These are phyloP conservation scores for Colletotrichum spinosum DNA, from an alignment of 2,329 filamentous ascomycete species.

Conservation along the genomic window DNA sequence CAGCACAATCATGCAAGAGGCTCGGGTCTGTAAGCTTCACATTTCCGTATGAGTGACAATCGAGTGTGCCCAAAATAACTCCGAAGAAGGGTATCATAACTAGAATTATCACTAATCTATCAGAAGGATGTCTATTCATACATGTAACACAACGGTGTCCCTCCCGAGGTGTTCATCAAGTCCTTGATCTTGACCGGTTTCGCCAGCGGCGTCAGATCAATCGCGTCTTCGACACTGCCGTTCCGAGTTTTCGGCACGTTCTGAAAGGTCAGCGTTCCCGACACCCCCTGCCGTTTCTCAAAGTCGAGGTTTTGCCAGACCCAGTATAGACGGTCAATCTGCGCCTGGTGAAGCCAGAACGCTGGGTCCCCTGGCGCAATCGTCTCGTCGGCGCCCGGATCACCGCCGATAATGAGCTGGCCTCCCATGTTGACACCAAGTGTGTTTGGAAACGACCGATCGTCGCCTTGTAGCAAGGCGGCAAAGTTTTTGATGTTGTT, in stretches of 20 bases:
- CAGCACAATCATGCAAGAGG: too few species aligned
- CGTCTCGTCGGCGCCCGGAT: slow-evolving; percentile 58
- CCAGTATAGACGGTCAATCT: slow-evolving; percentile 60
- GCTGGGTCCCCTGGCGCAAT: slow-evolving; percentile 57
- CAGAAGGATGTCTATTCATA: slow-evolving; percentile 43
- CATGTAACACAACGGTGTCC: slow-evolving; percentile 57
- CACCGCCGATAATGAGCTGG: slow-evolving; percentile 57
- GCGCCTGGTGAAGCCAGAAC: slow-evolving; percentile 59
- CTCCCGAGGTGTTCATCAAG: slow-evolving; percentile 55
- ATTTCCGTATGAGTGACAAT: too few species aligned
- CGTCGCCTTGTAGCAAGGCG: slow-evolving; percentile 49
- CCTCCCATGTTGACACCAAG: slow-evolving; percentile 54
- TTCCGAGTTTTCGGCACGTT: slow-evolving; percentile 54
- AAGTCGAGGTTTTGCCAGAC: slow-evolving; percentile 62
- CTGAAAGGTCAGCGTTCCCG: slow-evolving; percentile 55
- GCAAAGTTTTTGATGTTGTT: slow-evolving; percentile 46
- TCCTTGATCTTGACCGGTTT: slow-evolving; percentile 48
- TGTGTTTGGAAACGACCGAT: slow-evolving; percentile 42
- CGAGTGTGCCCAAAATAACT: not conserved
- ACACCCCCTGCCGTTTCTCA: slow-evolving; percentile 51
- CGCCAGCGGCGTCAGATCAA: slow-evolving; percentile 49
- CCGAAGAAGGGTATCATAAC: slow-evolving; percentile 9
- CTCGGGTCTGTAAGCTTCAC: too few species aligned
- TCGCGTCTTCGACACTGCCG: slow-evolving; percentile 53
- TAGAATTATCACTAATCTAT: not conserved